Evolutionary conservation across 2,329 filamentous ascomycete species (phyloP).

Genomic region (Penicillium sp.): DNA sequence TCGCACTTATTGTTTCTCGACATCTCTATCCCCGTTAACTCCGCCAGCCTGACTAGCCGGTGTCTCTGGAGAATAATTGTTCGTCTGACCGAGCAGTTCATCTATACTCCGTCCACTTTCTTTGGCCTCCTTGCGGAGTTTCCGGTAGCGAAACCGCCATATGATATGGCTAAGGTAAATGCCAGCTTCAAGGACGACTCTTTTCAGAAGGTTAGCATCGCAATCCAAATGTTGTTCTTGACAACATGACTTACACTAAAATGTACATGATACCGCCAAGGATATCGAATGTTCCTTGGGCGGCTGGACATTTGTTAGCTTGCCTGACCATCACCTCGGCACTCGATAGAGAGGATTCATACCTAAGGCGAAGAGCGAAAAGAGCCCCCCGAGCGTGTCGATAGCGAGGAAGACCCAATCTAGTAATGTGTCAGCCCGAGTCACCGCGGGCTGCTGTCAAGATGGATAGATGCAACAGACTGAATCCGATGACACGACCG

Average conservation of each 20-base stretch:
- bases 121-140: constrained; percentile 56
- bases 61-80: constrained; percentile 5
- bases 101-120: constrained; percentile 57
- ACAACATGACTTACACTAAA: constrained; percentile 53
- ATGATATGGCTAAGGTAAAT: constrained; percentile 62
- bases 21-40: not conserved
- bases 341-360: constrained; percentile 21
- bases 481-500: constrained; percentile 64
- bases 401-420: constrained; percentile 61
- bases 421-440: constrained; percentile 18
- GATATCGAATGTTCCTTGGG: constrained; percentile 63
- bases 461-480: constrained; percentile 36
- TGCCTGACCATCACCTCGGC: not conserved
- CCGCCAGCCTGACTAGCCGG: constrained; percentile 12
- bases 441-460: not conserved
- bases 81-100: constrained; percentile 47
- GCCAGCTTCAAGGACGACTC: constrained; percentile 60
- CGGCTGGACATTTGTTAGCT: constrained; percentile 45
- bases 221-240: not conserved
- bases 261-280: constrained; percentile 64
- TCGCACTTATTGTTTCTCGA: constrained; percentile 1
- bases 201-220: constrained; percentile 27
- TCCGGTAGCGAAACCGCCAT: constrained; percentile 60
- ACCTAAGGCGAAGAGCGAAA: constrained; percentile 65
- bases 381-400: constrained; percentile 63